Evolutionary conservation across 2,329 filamentous ascomycete species (phyloP).

Genomic region (Trichoderma sp.): DNA sequence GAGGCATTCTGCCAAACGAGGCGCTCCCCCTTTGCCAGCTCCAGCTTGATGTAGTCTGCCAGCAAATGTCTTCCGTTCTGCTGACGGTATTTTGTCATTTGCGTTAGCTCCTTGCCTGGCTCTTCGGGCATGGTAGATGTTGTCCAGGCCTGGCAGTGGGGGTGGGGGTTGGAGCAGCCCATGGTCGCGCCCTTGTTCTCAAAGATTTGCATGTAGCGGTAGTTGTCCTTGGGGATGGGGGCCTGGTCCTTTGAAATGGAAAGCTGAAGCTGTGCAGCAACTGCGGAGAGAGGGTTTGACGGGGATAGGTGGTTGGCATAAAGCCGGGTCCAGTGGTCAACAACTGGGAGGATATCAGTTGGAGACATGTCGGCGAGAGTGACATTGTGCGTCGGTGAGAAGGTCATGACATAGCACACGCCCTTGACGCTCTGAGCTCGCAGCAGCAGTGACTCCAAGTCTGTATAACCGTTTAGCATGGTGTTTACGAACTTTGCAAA

Average conservation of each 20-base stretch:
- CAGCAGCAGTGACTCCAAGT: constrained; percentile 75
- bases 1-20: constrained; percentile 84
- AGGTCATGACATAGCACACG: constrained; percentile 96
- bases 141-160: constrained; percentile 96
- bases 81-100: constrained; percentile 76
- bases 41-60: constrained; percentile 83
- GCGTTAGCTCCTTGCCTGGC: constrained; percentile 74
- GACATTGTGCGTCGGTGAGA: constrained; percentile 85
- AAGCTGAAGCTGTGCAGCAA: constrained; percentile 47
- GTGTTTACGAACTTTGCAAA: not conserved
- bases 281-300: constrained; percentile 62
- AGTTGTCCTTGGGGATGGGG: constrained; percentile 68
- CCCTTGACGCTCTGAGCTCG: constrained; percentile 85
- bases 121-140: constrained; percentile 91
- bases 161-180: constrained; percentile 98
- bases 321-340: constrained; percentile 89
- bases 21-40: constrained; percentile 79
- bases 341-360: constrained; percentile 75
- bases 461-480: constrained; percentile 45
- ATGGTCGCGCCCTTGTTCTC: constrained; percentile 98
- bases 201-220: constrained; percentile 98
- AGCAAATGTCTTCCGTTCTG: constrained; percentile 78
- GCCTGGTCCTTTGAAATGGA: constrained; percentile 44
- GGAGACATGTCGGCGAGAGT: constrained; percentile 89
- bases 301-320: constrained; percentile 82